Percentiles rank a stretch among this genome's conserved stretches.
Evolutionary conservation across 768 basidiomycete genomes (phyloP).

Genomic region (Boletus edulis): DNA sequence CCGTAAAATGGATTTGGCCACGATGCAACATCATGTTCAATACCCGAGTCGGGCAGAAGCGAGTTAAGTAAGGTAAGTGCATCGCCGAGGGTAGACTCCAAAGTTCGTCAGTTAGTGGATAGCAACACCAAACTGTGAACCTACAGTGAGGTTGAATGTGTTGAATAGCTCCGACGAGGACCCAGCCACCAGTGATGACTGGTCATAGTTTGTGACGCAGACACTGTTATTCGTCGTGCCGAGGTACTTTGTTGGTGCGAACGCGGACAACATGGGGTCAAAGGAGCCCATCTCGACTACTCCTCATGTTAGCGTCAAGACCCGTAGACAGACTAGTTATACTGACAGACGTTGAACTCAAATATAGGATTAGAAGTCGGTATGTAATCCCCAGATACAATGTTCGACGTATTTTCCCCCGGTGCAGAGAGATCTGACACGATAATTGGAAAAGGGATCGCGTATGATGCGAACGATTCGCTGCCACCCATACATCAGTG

Average conservation of each 20-base stretch:
- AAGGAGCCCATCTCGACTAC: slow-evolving; percentile 40
- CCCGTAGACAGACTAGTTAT: not conserved
- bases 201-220: slow-evolving; percentile 35
- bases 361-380: slow-evolving; percentile 32
- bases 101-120: not conserved
- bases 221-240: slow-evolving; percentile 35
- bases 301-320: not conserved
- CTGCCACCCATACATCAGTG: slow-evolving; percentile 15
- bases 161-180: slow-evolving; percentile 41
- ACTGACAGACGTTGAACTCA: slow-evolving; percentile 36
- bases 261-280: slow-evolving; percentile 44
- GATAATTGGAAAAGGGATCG: slow-evolving; percentile 41
- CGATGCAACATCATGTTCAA: slow-evolving; percentile 31
- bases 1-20: slow-evolving; percentile 40
- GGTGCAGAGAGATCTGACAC: slow-evolving; percentile 26
- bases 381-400: slow-evolving; percentile 18
- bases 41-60: slow-evolving; percentile 21
- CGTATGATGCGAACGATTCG: slow-evolving; percentile 30
- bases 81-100: not conserved
- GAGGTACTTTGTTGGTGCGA: slow-evolving; percentile 42
- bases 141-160: slow-evolving; percentile 26
- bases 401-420: slow-evolving; percentile 23
- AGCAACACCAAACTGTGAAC: not conserved
- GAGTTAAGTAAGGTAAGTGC: slow-evolving; percentile 15
- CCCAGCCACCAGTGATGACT: slow-evolving; percentile 35